Evolutionary conservation across 164 flowering plant species (phyloP), one percentile per base, ranked within the genome.

Genomic region (Aristolochia californica): DNA sequence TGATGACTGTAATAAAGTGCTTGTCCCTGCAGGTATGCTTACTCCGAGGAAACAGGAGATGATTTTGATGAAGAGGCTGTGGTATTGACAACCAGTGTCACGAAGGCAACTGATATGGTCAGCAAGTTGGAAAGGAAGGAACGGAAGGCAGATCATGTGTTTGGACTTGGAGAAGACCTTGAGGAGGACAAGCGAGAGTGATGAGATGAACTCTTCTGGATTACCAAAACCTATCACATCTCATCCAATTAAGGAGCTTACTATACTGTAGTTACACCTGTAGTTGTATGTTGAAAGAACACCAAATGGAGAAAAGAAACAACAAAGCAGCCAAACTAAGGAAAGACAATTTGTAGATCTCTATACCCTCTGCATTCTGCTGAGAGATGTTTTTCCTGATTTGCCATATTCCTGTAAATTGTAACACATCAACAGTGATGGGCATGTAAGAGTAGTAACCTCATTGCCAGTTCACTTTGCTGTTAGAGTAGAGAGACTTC

Each of bases 21-120:
- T 34, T 13, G 2, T 40, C 1, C 8, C 16, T 60, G 43, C 65
- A 80, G 85, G 62, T 78, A 78, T 43, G 80, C 88, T 13, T 87
- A 82, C 68, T 74, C 76, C 11, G 95, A 81, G 58, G 94, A 83
- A 54, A 65, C 72, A 0, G 87, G 77, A 8, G 95, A 84, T 11
- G 83, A 82, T 49, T 59, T 69, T 17, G 95, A 83, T 16, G 90
- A 87, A 62, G 95, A 81, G 73, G 78, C 75, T 17, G 56, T 83
- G 44, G 55, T 90, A 9, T 62, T 80, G 50, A 74, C 75, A 4
- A 59, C 69, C 65, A 67, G 71, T 45, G 82, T 63, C 20, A 60
- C 74, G 23, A 70, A 65, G 53, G 69, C 67, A 21, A 70, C 60
- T 11, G 80, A 76, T 47, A 21, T 60, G 55, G 73, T 64, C 23